Evolutionary conservation across 2,329 filamentous ascomycete species (phyloP).

Genomic region (Aspergillus tubingensis): DNA sequence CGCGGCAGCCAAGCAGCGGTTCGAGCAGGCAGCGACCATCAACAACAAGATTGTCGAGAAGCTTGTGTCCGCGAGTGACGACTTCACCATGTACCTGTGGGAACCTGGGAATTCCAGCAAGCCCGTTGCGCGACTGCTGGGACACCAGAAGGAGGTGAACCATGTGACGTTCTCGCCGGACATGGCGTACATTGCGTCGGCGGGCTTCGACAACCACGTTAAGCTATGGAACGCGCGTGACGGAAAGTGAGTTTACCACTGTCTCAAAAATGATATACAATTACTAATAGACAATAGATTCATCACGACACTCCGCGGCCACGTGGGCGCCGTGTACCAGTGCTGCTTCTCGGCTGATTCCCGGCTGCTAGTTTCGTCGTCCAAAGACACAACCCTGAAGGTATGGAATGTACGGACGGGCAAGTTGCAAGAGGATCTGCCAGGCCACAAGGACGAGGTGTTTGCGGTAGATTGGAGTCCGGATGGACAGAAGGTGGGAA

Average conservation of each 20-base stretch:
- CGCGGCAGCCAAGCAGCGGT: slow-evolving; percentile 75
- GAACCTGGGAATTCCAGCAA: slow-evolving; percentile 77
- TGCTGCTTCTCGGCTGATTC: slow-evolving; percentile 91
- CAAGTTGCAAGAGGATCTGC: slow-evolving; percentile 79
- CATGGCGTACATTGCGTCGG: slow-evolving; percentile 80
- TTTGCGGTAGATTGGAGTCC: slow-evolving; percentile 95
- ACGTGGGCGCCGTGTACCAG: slow-evolving; percentile 90
- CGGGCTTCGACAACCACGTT: slow-evolving; percentile 91
- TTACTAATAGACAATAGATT: slow-evolving; percentile 57
- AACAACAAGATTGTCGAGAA: slow-evolving; percentile 78
- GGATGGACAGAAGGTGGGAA: slow-evolving; percentile 84
- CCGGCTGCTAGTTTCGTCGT: slow-evolving; percentile 80
- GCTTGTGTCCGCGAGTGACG: slow-evolving; percentile 86
- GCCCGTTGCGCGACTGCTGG: slow-evolving; percentile 82
- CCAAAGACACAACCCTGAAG: slow-evolving; percentile 91
- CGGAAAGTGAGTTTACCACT: slow-evolving; percentile 49
- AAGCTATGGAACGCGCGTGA: slow-evolving; percentile 85
- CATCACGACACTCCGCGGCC: slow-evolving; percentile 81
- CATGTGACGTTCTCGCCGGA: slow-evolving; percentile 94
- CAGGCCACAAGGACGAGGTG: slow-evolving; percentile 89
- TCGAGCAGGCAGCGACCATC: slow-evolving; percentile 79
- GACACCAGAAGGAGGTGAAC: slow-evolving; percentile 96
- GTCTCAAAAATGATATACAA: background rate
- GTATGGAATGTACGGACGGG: slow-evolving; percentile 89
- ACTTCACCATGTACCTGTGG: slow-evolving; percentile 97